phyloP scores from a whole-genome alignment of 768 basidiomycete species.

The Psilocybe cubensis region DNA sequence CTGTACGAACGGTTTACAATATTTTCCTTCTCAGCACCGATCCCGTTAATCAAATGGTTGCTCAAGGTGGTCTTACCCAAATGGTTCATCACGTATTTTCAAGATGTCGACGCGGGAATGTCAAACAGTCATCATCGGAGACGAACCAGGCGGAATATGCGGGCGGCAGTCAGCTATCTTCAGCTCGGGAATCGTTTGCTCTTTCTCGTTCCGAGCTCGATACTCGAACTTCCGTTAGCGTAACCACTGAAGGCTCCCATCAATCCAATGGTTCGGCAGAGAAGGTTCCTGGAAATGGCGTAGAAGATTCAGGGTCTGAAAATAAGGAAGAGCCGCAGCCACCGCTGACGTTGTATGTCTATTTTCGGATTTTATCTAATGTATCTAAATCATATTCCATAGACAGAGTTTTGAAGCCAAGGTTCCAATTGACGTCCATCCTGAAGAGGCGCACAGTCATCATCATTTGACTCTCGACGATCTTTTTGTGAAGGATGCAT shows the following conservation, averaged over 20 bases:
- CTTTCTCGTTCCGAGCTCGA: slow-evolving; percentile 9
- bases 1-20: slow-evolving; percentile 97
- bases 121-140: slow-evolving; percentile 8
- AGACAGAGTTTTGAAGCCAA: slow-evolving; percentile 39
- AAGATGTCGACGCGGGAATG: slow-evolving; percentile 58
- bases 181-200: slow-evolving; percentile 19
- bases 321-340: slow-evolving; percentile 11
- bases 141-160: slow-evolving; percentile 4
- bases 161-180: slow-evolving; percentile 13
- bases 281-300: background rate
- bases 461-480: slow-evolving; percentile 76
- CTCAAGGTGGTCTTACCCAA: slow-evolving; percentile 96
- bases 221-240: background rate
- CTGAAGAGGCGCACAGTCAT: slow-evolving; percentile 32
- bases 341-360: slow-evolving; percentile 24
- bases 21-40: slow-evolving; percentile 92
- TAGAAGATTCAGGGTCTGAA: background rate
- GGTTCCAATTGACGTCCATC: slow-evolving; percentile 36
- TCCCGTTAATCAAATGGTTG: slow-evolving; percentile 95
- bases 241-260: background rate
- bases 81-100: slow-evolving; percentile 98
- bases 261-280: background rate
- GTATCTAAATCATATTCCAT: slow-evolving; percentile 2
- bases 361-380: background rate
- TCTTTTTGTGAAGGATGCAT: slow-evolving; percentile 95